These are phyloP conservation scores for Discostella stelligeroides DNA, from an alignment of 108 stramenopile genomes.

Conservation along the genomic window DNA sequence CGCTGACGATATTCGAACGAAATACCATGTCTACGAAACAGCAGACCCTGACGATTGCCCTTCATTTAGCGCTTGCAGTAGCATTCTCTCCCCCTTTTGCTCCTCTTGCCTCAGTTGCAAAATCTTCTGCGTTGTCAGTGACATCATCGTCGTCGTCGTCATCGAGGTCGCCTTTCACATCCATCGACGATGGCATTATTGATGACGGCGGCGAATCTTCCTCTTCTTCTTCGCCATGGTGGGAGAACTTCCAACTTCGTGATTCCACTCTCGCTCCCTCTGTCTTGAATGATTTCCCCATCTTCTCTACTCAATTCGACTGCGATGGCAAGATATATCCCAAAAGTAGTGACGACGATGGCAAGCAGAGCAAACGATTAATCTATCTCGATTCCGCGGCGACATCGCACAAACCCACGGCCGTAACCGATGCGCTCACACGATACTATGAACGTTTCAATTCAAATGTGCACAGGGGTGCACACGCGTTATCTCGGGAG, in stretches of 20 bases:
- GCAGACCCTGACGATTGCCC: background rate
- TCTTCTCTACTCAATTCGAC: conserved; percentile 39
- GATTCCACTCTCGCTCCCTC: conserved; percentile 38
- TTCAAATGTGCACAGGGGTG: conserved; percentile 96
- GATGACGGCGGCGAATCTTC: conserved; percentile 9
- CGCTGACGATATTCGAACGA: too few relatives aligned
- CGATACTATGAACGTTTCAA: conserved; percentile 77
- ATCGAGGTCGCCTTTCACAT: background rate
- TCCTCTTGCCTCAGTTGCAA: background rate
- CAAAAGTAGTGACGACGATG: background rate
- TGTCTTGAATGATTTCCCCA: conserved; percentile 49
- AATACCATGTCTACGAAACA: too few relatives aligned
- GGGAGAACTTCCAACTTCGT: conserved; percentile 42
- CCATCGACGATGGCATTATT: background rate
- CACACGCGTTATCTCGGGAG: conserved; percentile 81
- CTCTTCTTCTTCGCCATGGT: conserved; percentile 34
- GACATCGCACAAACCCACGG: conserved; percentile 93
- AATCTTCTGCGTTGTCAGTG: background rate
- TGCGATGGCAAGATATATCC: conserved; percentile 29
- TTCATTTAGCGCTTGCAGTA: background rate
- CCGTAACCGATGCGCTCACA: conserved; percentile 77
- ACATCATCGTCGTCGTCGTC: conserved; percentile 1
- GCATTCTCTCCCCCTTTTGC: conserved; percentile 11
- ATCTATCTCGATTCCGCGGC: conserved; percentile 96
- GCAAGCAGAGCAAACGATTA: conserved; percentile 55